Base-by-base conservation (phyloP, 2,329 filamentous ascomycete species). In the Periglandula ipomoeae region DNA sequence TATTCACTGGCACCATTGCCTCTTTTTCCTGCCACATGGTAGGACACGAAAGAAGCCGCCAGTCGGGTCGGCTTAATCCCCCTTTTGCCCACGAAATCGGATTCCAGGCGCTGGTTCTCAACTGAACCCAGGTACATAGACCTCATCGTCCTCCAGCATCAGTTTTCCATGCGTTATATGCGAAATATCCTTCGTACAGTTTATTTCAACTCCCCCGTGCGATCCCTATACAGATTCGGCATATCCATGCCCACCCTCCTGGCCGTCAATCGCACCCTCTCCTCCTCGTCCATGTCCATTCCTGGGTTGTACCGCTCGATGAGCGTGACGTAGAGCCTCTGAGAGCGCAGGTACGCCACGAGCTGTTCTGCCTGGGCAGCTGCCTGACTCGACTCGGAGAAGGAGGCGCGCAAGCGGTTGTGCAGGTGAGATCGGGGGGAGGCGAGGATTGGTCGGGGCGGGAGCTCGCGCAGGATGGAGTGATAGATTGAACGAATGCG, bases 261-360 rank as follows among this genome's bases (percentile, higher is more conserved):
- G 8, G 93, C 93, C 47, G 87, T 86, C 71, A 96, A 71, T 50
- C 88, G 72, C 38, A 96, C 82, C 52, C 87, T 76, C 71, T 97
- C 90, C 68, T 94, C 82, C 63, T 82, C 84, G 56, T 85, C 81
- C 84, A 95, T 87, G 56, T 81, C 79, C 81, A 94, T 88, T 17
- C 90, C 89, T 0, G 89, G 89, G 66, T 97, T 97, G 69, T 98
- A 97, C 58, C 90, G 78, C 69, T 96, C 90, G 34, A 97, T 66
- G 39, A 97, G 70, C 15, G 81, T 84, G 23, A 81, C 78, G 65
- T 97, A 96, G 63, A 80, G 79, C 46, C 90, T 76, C 72, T 98
- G 93, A n/a, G 90, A 84, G 58, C 81, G 80, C 19, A 93, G 75
- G 64, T 95, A 97, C 50, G 81, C 77, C 23, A 89, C 68, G 56